Evolutionary conservation across 2,329 filamentous ascomycete species (phyloP).

Genomic region (Ophiosphaerella korrae): DNA sequence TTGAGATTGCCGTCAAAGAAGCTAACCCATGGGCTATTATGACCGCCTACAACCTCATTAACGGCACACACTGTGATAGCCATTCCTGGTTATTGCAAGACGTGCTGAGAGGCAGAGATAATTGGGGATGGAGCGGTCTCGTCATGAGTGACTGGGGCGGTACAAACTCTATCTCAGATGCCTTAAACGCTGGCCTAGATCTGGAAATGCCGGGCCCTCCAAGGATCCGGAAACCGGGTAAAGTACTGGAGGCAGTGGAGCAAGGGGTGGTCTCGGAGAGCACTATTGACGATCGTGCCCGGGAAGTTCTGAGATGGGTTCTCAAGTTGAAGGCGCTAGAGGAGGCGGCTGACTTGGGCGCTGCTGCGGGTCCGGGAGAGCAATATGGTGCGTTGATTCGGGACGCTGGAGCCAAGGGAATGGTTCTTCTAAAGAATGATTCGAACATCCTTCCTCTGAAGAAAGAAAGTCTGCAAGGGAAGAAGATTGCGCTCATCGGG

Average conservation of each 20-base stretch:
- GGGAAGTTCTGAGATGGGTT: constrained; percentile 28
- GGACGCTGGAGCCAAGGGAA: constrained; percentile 1
- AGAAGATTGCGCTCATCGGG: constrained; percentile 62
- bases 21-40: constrained; percentile 59
- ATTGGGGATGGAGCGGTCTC: constrained; percentile 53
- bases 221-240: neutral
- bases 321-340: constrained; percentile 51
- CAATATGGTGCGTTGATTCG: constrained; percentile 32
- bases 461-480: neutral
- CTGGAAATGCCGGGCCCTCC: constrained; percentile 39
- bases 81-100: constrained; percentile 53
- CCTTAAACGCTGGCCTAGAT: constrained; percentile 31
- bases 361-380: constrained; percentile 59
- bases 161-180: constrained; percentile 16
- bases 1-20: constrained; percentile 44
- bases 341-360: constrained; percentile 61
- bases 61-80: constrained; percentile 12
- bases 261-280: constrained; percentile 59
- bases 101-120: constrained; percentile 42
- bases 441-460: constrained; percentile 3
- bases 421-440: constrained; percentile 17
- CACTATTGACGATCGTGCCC: constrained; percentile 20
- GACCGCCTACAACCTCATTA: constrained; percentile 49
- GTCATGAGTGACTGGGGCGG: constrained; percentile 39
- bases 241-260: neutral